Base-by-base conservation (phyloP, 2,329 filamentous ascomycete species). In the Xylaria sp. region DNA sequence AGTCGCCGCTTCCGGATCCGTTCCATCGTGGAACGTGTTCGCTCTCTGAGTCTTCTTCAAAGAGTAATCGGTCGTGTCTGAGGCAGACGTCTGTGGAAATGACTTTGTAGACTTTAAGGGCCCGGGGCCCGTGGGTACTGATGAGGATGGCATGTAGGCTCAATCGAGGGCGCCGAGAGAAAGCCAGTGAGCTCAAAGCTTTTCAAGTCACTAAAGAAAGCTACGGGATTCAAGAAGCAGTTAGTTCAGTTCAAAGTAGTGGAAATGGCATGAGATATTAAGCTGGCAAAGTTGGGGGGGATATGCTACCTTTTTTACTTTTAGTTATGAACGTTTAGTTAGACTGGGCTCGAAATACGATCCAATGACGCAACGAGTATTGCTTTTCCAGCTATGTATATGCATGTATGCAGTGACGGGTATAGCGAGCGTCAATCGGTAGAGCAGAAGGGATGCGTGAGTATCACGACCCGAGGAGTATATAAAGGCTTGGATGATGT, bases 1-100 rank as follows among this genome's bases (percentile, higher is more conserved):
- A 65, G 59, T 62, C 25, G 69, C 58, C 27, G 73, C 68, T 51
- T 73, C 71, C 31, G 72, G 68, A 2, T 73, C 60, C 8, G 75
- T 64, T 27, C 74, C 75, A 67, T 79, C 79, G 52, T 81, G 77
- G 61, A 80, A 76, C 9, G 81, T 84, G 62, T 78, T 80, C 11
- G 81, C 79, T 68, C 80, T 76, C 72, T 81, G 80, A n/a, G 76
- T 70, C 4, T 72, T 70, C 58, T 71, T 70, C 55, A 74, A 68
- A 51, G 71, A 68, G 61, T 25, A 35, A 8, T 77, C 72, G 41
- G 70, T 68, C 25, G 74, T 67, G 33, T 75, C 69, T 25, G 70
- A 59, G 10, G 60, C 48, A n/a, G 69, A 62, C 8, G 65, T 51
- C 7, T 65, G 66, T 46, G 71, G 65, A 48, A 72, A 73, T 7